phyloP scores from a whole-genome alignment of 208 protist species.

The Acanthamoeba triangularis region DNA sequence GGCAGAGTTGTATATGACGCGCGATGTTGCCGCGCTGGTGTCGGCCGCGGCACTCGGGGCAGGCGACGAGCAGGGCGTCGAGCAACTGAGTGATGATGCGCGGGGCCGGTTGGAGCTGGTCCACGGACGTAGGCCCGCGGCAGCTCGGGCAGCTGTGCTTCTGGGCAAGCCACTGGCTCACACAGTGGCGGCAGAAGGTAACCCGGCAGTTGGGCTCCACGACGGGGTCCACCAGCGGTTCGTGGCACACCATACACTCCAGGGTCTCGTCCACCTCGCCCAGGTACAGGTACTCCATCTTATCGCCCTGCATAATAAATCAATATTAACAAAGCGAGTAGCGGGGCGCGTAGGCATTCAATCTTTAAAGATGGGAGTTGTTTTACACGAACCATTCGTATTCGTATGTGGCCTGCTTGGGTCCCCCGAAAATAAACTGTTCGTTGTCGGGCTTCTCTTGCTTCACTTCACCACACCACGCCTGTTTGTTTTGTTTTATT shows the following conservation, averaged over 20 bases:
- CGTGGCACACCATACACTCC: neutral
- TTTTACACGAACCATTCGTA: no score
- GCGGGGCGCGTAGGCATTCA: no score
- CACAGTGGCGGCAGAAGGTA: neutral
- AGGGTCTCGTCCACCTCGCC: neutral
- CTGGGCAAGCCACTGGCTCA: neutral
- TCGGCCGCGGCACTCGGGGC: neutral
- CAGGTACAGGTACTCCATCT: neutral
- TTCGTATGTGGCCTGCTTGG: no score
- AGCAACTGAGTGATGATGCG: neutral
- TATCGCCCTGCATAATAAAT: neutral
- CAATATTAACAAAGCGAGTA: no score
- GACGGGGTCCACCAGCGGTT: conserved; percentile 1
- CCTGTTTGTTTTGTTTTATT: no score
- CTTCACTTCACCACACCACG: no score
- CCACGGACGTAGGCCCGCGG: neutral
- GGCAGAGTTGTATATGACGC: neutral
- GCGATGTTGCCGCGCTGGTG: neutral
- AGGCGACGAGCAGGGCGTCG: neutral
- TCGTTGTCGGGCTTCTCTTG: no score
- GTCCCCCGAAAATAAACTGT: no score
- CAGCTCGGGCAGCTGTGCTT: neutral
- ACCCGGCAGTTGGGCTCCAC: neutral
- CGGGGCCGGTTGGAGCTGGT: neutral
- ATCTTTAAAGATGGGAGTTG: no score